These are phyloP conservation scores for Brassica rapa DNA, from an alignment of 345 rosid species.

Conservation along the genomic window DNA sequence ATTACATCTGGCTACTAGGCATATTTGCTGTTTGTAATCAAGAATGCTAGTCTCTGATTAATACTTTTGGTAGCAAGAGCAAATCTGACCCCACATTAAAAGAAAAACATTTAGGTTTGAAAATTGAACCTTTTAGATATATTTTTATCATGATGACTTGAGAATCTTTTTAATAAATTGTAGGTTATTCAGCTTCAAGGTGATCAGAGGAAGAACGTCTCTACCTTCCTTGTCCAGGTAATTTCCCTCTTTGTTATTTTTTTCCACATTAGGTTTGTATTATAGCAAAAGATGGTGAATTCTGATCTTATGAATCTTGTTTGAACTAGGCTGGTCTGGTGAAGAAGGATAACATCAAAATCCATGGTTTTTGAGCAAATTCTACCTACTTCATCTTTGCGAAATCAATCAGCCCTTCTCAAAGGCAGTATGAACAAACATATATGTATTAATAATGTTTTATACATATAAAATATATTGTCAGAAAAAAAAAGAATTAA, in stretches of 20 bases:
- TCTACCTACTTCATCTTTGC: conserved; percentile 3
- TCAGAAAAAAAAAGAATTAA: neutral
- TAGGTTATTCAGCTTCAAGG: conserved; percentile 49
- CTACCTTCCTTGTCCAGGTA: conserved; percentile 49
- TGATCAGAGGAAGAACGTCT: conserved; percentile 44
- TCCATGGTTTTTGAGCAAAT: conserved; percentile 68
- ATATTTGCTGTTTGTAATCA: neutral
- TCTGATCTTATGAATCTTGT: conserved; percentile 7
- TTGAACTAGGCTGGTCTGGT: conserved; percentile 69
- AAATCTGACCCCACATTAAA: neutral
- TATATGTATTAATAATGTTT: conserved; percentile 14
- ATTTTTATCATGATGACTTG: neutral
- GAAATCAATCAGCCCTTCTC: conserved; percentile 12
- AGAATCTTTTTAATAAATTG: neutral
- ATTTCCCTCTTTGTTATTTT: neutral
- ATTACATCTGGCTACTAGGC: neutral
- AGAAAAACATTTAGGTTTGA: neutral
- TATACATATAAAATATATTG: neutral
- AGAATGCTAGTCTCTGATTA: neutral
- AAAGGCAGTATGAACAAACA: neutral
- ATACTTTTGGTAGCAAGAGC: neutral
- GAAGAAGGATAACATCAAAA: conserved; percentile 80
- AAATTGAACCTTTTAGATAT: too few relatives aligned
- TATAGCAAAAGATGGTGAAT: neutral
- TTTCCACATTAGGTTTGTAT: neutral